Evolutionary conservation across 768 basidiomycete genomes (phyloP).

Genomic region (Russula emetica): DNA sequence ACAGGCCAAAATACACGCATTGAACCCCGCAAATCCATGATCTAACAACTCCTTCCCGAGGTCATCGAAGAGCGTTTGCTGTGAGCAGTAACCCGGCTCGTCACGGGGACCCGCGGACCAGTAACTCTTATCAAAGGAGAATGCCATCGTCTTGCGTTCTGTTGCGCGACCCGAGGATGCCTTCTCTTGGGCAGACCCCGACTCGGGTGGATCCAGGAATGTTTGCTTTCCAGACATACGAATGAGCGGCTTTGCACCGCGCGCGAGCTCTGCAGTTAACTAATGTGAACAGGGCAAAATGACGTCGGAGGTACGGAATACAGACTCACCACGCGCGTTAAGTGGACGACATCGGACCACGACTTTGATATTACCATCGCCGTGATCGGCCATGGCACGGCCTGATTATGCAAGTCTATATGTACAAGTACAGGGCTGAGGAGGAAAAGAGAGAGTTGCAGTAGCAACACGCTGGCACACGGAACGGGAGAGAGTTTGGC

Average conservation of each 20-base stretch:
- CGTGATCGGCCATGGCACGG: slow-evolving; percentile 61
- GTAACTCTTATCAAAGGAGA: slow-evolving; percentile 97
- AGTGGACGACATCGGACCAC: slow-evolving; percentile 95
- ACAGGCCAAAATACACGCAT: slow-evolving; percentile 99
- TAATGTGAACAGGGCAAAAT: neutral
- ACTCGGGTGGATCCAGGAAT: slow-evolving; percentile 84
- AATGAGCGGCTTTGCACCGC: slow-evolving; percentile 91
- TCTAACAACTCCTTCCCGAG: slow-evolving; percentile 91
- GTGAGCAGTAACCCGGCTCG: slow-evolving; percentile 87
- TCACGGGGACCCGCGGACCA: slow-evolving; percentile 92
- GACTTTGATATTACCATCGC: slow-evolving; percentile 88
- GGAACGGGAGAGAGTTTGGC: slow-evolving; percentile 7
- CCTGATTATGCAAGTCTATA: slow-evolving; percentile 23
- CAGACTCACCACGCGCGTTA: slow-evolving; percentile 79
- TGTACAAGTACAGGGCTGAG: slow-evolving; percentile 8
- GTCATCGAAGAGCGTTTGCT: slow-evolving; percentile 93
- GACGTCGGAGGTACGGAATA: slow-evolving; percentile 2
- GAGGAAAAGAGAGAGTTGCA: neutral
- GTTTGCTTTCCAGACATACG: slow-evolving; percentile 95
- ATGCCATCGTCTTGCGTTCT: slow-evolving; percentile 84
- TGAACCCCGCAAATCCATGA: slow-evolving; percentile 94
- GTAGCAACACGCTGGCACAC: neutral
- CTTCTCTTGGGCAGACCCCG: slow-evolving; percentile 52
- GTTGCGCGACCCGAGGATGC: slow-evolving; percentile 72
- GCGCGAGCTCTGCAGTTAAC: slow-evolving; percentile 67